Evolutionary conservation across 129 eudicot species (phyloP).

Genomic region (Saposhnikovia divaricata): DNA sequence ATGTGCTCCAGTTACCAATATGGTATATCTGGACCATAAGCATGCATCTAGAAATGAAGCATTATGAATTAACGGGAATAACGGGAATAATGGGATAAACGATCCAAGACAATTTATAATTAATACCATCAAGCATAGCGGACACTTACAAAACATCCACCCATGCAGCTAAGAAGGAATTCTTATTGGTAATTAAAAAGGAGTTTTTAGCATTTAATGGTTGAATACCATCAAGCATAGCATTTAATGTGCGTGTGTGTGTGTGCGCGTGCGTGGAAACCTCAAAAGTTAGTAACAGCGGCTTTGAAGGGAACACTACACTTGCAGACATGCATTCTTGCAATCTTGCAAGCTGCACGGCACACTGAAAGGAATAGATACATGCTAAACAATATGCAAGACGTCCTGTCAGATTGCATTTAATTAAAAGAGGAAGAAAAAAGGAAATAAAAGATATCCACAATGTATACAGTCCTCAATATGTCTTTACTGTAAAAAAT

Average conservation of each 20-base stretch:
- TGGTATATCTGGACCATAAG: too few relatives aligned
- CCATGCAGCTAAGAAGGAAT: too few relatives aligned
- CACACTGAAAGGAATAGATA: not conserved
- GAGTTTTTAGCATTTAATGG: not conserved
- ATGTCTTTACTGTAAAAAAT: conserved; percentile 1
- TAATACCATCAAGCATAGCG: too few relatives aligned
- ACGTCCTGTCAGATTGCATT: not conserved
- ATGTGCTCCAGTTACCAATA: too few relatives aligned
- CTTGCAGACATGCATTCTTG: not conserved
- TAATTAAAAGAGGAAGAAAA: not conserved
- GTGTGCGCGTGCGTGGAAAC: not conserved
- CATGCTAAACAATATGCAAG: not conserved
- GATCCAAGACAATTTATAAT: too few relatives aligned
- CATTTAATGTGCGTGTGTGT: not conserved
- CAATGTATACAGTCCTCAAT: not conserved
- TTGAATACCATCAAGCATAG: too few relatives aligned
- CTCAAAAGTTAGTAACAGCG: not conserved
- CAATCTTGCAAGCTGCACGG: not conserved
- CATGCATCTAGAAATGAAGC: too few relatives aligned
- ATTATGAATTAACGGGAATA: too few relatives aligned
- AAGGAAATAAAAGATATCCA: not conserved
- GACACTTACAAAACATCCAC: too few relatives aligned
- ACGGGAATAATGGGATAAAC: too few relatives aligned
- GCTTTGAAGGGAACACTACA: not conserved
- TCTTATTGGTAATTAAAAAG: too few relatives aligned